phyloP scores from a whole-genome alignment of 1,139 yeast genomes.

The Pichia sp. region DNA sequence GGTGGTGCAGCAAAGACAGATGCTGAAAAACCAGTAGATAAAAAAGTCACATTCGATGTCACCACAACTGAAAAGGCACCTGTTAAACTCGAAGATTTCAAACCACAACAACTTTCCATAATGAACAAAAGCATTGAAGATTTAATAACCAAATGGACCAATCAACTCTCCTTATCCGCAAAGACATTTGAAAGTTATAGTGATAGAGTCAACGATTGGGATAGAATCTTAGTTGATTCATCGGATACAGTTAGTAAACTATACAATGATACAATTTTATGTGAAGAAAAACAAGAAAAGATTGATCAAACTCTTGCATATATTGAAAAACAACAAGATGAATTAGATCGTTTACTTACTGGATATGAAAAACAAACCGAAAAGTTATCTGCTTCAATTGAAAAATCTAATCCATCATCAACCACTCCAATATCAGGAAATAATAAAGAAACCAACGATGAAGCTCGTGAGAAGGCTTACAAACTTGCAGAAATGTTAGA shows the following conservation, averaged over 20 bases:
- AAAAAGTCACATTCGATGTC: conserved; percentile 14
- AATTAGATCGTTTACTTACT: conserved; percentile 76
- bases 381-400: conserved; percentile 29
- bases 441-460: conserved; percentile 46
- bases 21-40: conserved; percentile 21
- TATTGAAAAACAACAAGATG: conserved; percentile 91
- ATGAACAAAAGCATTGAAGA: conserved; percentile 94
- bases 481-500: conserved; percentile 84
- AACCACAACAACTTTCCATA: conserved; percentile 72
- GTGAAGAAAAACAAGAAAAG: conserved; percentile 81
- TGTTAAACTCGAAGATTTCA: conserved; percentile 47
- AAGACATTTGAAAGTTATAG: conserved; percentile 78
- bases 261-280: conserved; percentile 74
- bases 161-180: conserved; percentile 72
- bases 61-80: conserved; percentile 11
- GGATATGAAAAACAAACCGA: conserved; percentile 89
- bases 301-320: conserved; percentile 86
- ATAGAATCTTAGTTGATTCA: conserved; percentile 74
- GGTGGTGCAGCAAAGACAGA: conserved; percentile 34
- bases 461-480: conserved; percentile 88
- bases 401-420: conserved; percentile 19
- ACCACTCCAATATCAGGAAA: conserved; percentile 7
- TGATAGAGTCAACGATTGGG: conserved; percentile 78
- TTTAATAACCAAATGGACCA: conserved; percentile 90
- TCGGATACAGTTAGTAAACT: conserved; percentile 83